These are phyloP conservation scores for Exophiala sp. DNA, from an alignment of 2,329 filamentous ascomycete species.

Conservation along the genomic window DNA sequence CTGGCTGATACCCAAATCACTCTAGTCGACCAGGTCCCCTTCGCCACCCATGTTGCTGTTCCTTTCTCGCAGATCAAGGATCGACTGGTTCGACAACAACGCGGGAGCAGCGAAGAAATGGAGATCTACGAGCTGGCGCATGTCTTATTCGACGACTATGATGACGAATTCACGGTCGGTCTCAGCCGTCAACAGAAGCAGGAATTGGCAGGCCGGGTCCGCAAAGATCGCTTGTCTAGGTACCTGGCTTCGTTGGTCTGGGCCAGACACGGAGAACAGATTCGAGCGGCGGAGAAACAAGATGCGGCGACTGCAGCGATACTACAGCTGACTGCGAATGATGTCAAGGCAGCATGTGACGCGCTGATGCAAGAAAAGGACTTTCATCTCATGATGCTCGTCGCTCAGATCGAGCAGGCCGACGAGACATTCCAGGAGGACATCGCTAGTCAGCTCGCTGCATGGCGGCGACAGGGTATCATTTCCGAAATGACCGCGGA, in stretches of 20 bases:
- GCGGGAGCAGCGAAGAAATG: slow-evolving; percentile 34
- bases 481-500: slow-evolving; percentile 81
- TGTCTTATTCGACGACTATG: slow-evolving; percentile 65
- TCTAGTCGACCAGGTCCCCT: slow-evolving; percentile 54
- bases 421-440: slow-evolving; percentile 64
- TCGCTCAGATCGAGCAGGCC: slow-evolving; percentile 68
- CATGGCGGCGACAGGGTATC: slow-evolving; percentile 77
- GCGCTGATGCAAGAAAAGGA: slow-evolving; percentile 69
- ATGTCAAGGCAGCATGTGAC: slow-evolving; percentile 75
- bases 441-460: slow-evolving; percentile 71
- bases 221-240: slow-evolving; percentile 43
- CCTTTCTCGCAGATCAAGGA: slow-evolving; percentile 33
- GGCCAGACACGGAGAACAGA: slow-evolving; percentile 61
- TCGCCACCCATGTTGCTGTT: slow-evolving; percentile 33
- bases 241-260: slow-evolving; percentile 43
- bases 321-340: slow-evolving; percentile 69
- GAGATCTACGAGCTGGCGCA: slow-evolving; percentile 77
- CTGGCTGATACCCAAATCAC: slow-evolving; percentile 35
- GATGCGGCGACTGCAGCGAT: slow-evolving; percentile 74
- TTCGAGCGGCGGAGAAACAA: slow-evolving; percentile 49
- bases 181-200: slow-evolving; percentile 37
- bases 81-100: slow-evolving; percentile 19
- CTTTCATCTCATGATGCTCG: slow-evolving; percentile 74
- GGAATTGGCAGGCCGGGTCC: slow-evolving; percentile 41
- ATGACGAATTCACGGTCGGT: slow-evolving; percentile 42